Percentiles rank a stretch among this genome's conserved stretches.
phyloP scores from a whole-genome alignment of 1,284 basidiomycete genomes.

The Naganishia sp. region DNA sequence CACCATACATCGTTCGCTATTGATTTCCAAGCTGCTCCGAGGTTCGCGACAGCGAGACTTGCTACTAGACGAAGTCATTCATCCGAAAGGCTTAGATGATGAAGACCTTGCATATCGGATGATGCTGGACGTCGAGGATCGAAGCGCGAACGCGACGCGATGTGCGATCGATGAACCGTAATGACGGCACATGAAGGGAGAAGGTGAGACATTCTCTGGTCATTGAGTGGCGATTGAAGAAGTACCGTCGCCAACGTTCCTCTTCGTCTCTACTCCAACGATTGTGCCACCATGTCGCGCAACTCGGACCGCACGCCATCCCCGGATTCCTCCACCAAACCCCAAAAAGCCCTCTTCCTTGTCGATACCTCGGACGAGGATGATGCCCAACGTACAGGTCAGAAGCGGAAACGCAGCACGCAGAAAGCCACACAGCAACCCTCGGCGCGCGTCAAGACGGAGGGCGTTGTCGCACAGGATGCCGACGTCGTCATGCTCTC shows the following conservation, averaged over 20 bases:
- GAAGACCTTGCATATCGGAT: too few relatives aligned
- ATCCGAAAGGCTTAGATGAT: too few relatives aligned
- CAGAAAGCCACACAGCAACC: neutral
- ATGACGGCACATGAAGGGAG: too few relatives aligned
- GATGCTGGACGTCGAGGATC: too few relatives aligned
- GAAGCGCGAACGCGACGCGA: too few relatives aligned
- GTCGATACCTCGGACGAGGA: constrained; percentile 32
- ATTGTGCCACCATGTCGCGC: neutral
- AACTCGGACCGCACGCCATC: neutral
- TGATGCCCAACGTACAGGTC: neutral
- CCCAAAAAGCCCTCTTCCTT: constrained; percentile 27
- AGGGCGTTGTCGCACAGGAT: neutral
- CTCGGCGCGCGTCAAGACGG: neutral
- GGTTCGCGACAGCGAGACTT: too few relatives aligned
- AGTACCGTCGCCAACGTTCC: neutral
- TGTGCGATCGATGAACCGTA: too few relatives aligned
- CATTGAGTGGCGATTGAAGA: neutral
- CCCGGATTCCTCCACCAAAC: neutral
- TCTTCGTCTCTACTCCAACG: neutral
- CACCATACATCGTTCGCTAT: too few relatives aligned
- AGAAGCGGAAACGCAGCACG: constrained; percentile 8
- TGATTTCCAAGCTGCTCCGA: too few relatives aligned
- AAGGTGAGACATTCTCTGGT: too few relatives aligned
- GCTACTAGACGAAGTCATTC: too few relatives aligned
- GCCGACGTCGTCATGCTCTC: constrained; percentile 30